Conservation (phyloP, 176 grass and related monocot species). For the Zoysia japonica region DNA sequence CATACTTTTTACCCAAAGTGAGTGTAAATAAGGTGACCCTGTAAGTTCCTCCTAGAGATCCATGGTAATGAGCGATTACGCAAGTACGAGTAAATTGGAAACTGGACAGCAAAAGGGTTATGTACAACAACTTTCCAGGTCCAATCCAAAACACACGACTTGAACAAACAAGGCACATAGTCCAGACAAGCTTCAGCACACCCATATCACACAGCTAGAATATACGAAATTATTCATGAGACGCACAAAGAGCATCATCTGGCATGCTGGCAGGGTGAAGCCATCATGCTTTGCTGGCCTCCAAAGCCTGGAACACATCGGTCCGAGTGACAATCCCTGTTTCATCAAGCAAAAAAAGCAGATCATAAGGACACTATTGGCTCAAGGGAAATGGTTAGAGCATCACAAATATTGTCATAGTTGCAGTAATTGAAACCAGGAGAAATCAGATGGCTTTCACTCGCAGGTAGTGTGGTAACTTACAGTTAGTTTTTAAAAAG, state of each 20-base stretch:
- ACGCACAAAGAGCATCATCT: slow-evolving; percentile 17
- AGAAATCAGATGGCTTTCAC: background rate
- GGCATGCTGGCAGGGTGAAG: background rate
- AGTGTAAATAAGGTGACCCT: too few relatives aligned
- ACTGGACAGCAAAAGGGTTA: background rate
- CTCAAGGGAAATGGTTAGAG: background rate
- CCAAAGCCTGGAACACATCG: slow-evolving; percentile 55
- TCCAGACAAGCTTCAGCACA: background rate
- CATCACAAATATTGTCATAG: background rate
- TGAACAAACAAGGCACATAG: background rate
- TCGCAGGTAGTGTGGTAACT: background rate
- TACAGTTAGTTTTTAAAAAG: background rate
- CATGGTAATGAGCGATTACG: too few relatives aligned
- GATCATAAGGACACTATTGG: background rate
- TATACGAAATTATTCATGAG: slow-evolving; percentile 8
- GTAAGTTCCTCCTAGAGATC: too few relatives aligned
- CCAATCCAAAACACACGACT: background rate
- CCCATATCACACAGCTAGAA: background rate
- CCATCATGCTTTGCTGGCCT: slow-evolving; percentile 29
- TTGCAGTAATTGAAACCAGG: background rate
- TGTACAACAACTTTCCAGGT: background rate
- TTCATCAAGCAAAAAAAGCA: background rate
- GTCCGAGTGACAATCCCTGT: slow-evolving; percentile 62
- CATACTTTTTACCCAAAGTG: too few relatives aligned
- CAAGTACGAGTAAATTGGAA: background rate